Percentiles rank a stretch among this genome's conserved stretches.
These are phyloP conservation scores for Calonectria ilicicola DNA, from an alignment of 2,329 filamentous ascomycete genomes.

Conservation along the genomic window DNA sequence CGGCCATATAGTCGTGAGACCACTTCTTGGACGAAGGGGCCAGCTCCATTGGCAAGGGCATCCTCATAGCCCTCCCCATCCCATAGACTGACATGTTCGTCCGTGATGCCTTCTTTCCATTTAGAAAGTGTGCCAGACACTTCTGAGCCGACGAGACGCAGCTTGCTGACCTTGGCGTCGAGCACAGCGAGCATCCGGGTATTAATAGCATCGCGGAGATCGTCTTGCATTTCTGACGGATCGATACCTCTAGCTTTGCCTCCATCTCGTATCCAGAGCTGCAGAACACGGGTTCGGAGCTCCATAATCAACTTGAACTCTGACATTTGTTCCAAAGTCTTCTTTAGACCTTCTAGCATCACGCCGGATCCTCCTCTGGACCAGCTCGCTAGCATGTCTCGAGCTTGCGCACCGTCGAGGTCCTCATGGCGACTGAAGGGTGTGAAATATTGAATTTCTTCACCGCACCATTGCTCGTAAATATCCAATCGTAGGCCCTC, in stretches of 20 bases:
- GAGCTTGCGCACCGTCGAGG: constrained; percentile 69
- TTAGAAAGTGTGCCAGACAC: constrained; percentile 70
- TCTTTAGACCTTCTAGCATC: constrained; percentile 71
- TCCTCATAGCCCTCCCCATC: constrained; percentile 70
- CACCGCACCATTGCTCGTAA: constrained; percentile 82
- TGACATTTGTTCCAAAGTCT: constrained; percentile 67
- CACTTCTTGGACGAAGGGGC: constrained; percentile 76
- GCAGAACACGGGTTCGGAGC: constrained; percentile 76
- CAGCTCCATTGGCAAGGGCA: constrained; percentile 74
- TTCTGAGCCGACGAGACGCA: constrained; percentile 74
- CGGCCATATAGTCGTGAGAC: constrained; percentile 78
- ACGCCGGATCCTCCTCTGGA: constrained; percentile 69
- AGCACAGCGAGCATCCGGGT: constrained; percentile 73
- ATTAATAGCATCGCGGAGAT: constrained; percentile 77
- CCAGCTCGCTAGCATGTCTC: constrained; percentile 73
- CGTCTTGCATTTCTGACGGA: constrained; percentile 74
- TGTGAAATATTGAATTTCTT: constrained; percentile 86
- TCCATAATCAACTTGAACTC: constrained; percentile 78
- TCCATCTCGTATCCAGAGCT: constrained; percentile 80
- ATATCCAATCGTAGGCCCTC: constrained; percentile 83
- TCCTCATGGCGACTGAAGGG: constrained; percentile 90
- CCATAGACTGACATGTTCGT: constrained; percentile 73
- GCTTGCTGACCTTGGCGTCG: constrained; percentile 70
- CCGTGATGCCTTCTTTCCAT: constrained; percentile 68
- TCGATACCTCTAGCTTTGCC: constrained; percentile 75